phyloP scores from a whole-genome alignment of 345 rosid species.

The Corchorus olitorius region DNA sequence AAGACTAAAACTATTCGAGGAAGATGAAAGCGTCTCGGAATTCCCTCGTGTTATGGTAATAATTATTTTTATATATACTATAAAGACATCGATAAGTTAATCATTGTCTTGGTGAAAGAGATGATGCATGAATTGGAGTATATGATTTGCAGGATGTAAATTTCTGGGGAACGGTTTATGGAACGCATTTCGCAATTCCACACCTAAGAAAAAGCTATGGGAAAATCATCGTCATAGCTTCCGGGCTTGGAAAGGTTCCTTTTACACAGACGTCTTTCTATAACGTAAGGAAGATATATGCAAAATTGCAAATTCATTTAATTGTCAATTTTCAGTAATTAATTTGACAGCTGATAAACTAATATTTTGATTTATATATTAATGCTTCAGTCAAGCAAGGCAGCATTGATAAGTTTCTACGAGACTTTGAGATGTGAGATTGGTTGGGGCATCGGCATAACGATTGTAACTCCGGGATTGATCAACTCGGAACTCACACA shows the following conservation, averaged over 20 bases:
- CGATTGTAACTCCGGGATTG: constrained; percentile 49
- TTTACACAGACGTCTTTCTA: not conserved
- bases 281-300: not conserved
- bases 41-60: constrained; percentile 22
- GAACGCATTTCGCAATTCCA: too few species aligned
- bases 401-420: constrained; percentile 35
- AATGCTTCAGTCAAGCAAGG: constrained; percentile 41
- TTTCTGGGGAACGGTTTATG: constrained; percentile 40
- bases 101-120: too few species aligned
- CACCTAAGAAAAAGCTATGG: too few species aligned
- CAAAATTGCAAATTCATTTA: too few species aligned
- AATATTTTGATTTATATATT: too few species aligned
- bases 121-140: too few species aligned
- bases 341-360: too few species aligned
- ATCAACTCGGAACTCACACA: constrained; percentile 28
- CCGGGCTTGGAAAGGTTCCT: too few species aligned
- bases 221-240: too few species aligned
- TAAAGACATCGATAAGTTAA: too few species aligned
- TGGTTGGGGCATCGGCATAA: constrained; percentile 40
- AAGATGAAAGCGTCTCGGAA: constrained; percentile 5
- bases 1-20: constrained; percentile 13
- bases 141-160: constrained; percentile 35
- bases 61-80: too few species aligned
- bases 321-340: too few species aligned
- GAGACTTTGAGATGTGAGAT: constrained; percentile 52